phyloP scores from a whole-genome alignment of 768 basidiomycete genomes.

The Fomitopsis serialis region DNA sequence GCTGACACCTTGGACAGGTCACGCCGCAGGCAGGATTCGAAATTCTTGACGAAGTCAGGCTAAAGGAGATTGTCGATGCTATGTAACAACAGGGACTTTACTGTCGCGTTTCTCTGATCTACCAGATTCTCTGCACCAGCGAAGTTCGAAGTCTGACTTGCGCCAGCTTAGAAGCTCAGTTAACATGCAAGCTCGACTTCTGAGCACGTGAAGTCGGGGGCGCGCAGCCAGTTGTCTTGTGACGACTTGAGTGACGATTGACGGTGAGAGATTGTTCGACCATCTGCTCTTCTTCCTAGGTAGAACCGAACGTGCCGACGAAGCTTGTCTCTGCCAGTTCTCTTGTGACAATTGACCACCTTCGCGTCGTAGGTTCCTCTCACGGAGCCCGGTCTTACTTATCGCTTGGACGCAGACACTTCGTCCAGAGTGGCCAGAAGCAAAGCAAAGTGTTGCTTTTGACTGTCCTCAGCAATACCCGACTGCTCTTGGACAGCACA shows the following conservation, averaged over 20 bases:
- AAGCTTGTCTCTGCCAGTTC: background rate
- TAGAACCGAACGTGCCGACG: background rate
- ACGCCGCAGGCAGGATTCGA: constrained; percentile 80
- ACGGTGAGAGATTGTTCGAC: background rate
- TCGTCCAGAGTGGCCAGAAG: background rate
- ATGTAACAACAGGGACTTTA: constrained; percentile 16
- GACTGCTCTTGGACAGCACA: background rate
- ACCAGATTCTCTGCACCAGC: background rate
- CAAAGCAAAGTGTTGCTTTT: background rate
- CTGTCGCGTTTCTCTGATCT: background rate
- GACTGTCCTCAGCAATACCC: background rate
- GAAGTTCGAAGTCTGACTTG: background rate
- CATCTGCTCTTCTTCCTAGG: background rate
- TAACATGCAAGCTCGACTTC: background rate
- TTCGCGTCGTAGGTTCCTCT: background rate
- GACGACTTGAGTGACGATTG: background rate
- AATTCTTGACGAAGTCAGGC: constrained; percentile 73
- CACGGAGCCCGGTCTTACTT: background rate
- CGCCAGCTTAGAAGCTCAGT: background rate
- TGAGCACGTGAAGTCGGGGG: background rate
- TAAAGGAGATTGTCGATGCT: constrained; percentile 78
- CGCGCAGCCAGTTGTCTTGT: background rate
- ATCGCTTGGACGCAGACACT: background rate
- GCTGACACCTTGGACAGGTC: constrained; percentile 45
- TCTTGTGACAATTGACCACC: background rate